Conservation (phyloP, 1,284 basidiomycete genomes). For the Cryptococcus neoformans region DNA sequence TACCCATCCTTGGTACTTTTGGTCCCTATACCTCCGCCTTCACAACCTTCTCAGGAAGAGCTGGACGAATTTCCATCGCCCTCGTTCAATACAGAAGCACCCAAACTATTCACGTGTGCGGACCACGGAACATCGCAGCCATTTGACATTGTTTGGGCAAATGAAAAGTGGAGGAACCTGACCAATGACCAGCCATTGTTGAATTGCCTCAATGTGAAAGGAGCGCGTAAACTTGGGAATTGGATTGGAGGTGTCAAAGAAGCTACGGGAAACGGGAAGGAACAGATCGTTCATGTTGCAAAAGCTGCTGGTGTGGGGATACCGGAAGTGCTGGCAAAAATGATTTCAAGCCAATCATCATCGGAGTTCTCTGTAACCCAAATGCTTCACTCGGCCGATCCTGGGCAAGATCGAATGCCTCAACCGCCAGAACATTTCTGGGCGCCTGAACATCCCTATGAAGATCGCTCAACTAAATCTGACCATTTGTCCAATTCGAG, state of each 20-base stretch:
- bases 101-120: slow-evolving; percentile 19
- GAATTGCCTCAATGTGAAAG: slow-evolving; percentile 30
- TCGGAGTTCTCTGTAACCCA: neutral
- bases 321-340: neutral
- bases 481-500: slow-evolving; percentile 1
- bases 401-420: neutral
- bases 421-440: neutral
- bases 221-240: slow-evolving; percentile 27
- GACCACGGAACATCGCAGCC: slow-evolving; percentile 17
- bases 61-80: slow-evolving; percentile 8
- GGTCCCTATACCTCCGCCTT: slow-evolving; percentile 23
- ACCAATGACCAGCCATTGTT: slow-evolving; percentile 20
- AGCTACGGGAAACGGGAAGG: neutral
- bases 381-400: neutral
- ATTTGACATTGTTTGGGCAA: slow-evolving; percentile 33
- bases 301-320: neutral
- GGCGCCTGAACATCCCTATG: neutral
- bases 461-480: slow-evolving; percentile 1
- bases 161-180: slow-evolving; percentile 29
- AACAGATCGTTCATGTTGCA: neutral
- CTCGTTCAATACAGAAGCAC: slow-evolving; percentile 3
- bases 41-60: slow-evolving; percentile 5
- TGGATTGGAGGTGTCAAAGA: slow-evolving; percentile 30
- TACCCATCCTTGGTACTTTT: slow-evolving; percentile 41
- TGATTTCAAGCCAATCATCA: neutral